Conservation (phyloP, 352 stramenopile genomes). For the Globisporangium perplexum region DNA sequence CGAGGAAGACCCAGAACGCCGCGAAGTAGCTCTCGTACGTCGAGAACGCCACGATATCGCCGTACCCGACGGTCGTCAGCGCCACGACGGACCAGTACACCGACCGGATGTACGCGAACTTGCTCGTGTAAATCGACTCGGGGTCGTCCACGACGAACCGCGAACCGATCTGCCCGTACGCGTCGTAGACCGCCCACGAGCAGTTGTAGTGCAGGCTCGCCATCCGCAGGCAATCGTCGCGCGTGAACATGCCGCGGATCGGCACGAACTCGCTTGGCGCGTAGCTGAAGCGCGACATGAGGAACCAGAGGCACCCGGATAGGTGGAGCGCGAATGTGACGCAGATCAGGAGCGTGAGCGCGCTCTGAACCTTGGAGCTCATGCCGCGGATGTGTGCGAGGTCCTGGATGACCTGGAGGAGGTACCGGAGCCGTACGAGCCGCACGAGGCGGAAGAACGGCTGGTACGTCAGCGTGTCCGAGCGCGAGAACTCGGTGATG, state of each 20-base stretch:
- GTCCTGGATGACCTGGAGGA: constrained; percentile 46
- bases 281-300: constrained; percentile 61
- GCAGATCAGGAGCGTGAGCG: constrained; percentile 52
- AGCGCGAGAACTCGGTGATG: constrained; percentile 39
- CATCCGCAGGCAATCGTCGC: constrained; percentile 36
- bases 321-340: constrained; percentile 62
- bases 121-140: constrained; percentile 33
- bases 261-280: constrained; percentile 20
- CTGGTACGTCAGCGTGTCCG: constrained; percentile 30
- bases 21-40: constrained; percentile 66
- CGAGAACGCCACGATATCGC: constrained; percentile 71
- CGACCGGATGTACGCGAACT: constrained; percentile 62
- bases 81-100: constrained; percentile 75
- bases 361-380: constrained; percentile 55
- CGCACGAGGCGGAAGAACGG: constrained; percentile 40
- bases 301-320: constrained; percentile 66
- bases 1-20: constrained; percentile 57
- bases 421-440: constrained; percentile 43
- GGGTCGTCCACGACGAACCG: constrained; percentile 29
- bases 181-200: constrained; percentile 68
- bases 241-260: constrained; percentile 22
- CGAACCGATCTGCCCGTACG: constrained; percentile 53
- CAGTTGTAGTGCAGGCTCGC: constrained; percentile 52
- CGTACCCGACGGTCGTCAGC: constrained; percentile 72
- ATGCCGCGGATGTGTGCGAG: constrained; percentile 42